Evolutionary conservation across 2,329 filamentous ascomycete species (phyloP).

Genomic region (Penicillium sclerotiorum): DNA sequence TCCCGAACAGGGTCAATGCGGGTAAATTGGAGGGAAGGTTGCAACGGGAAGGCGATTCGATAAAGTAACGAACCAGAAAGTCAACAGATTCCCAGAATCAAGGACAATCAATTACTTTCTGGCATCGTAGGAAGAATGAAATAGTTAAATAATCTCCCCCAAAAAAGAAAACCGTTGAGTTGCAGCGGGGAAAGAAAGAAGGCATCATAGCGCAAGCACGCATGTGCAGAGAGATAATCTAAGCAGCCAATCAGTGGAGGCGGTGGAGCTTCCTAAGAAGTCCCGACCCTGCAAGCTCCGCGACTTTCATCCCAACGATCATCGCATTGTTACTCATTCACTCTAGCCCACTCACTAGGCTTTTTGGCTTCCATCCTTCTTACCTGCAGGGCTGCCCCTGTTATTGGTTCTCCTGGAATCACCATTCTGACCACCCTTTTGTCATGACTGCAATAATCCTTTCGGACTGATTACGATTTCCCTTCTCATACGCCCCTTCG

Average conservation of each 20-base stretch:
- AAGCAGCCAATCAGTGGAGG: conserved; percentile 5
- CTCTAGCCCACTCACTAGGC: background rate
- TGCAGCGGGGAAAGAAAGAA: background rate
- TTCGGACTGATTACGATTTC: conserved; percentile 9
- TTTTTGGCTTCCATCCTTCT: background rate
- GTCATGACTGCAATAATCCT: conserved; percentile 6
- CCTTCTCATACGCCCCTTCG: background rate
- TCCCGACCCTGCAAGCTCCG: conserved; percentile 7
- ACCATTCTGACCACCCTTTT: background rate
- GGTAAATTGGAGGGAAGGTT: background rate
- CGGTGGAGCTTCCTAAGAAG: conserved; percentile 2
- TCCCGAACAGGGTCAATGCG: conserved; percentile 1
- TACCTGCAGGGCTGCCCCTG: conserved; percentile 3
- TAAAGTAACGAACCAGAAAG: background rate
- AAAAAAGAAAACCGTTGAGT: conserved; percentile 2
- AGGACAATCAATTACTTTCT: background rate
- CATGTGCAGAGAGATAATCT: background rate
- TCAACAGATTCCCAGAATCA: background rate
- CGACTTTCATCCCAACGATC: conserved; percentile 4
- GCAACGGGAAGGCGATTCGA: background rate
- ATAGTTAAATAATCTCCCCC: background rate
- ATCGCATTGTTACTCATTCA: background rate
- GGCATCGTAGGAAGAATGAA: background rate
- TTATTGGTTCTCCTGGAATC: background rate
- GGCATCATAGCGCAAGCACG: conserved; percentile 9